Percentiles rank a stretch among this genome's conserved stretches.
Evolutionary conservation across 495 filamentous ascomycete genomes (phyloP).

Genomic region (Glonium stellatum): DNA sequence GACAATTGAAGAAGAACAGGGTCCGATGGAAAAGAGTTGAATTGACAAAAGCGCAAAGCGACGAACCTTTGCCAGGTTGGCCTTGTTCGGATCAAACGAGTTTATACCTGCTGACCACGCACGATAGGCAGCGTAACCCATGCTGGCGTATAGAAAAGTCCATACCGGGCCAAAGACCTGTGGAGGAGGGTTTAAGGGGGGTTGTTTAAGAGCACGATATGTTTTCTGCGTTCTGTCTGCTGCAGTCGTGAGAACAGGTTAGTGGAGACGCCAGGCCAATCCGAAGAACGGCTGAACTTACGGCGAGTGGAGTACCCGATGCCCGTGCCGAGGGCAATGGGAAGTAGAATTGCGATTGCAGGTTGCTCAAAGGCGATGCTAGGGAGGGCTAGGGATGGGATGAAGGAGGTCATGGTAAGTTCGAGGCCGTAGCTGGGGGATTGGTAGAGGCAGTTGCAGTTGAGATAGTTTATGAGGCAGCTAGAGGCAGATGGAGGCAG

Average conservation of each 20-base stretch:
- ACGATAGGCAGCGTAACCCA: slow-evolving; percentile 83
- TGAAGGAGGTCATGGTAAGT: slow-evolving; percentile 58
- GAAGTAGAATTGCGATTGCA: slow-evolving; percentile 62
- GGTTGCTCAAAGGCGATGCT: slow-evolving; percentile 55
- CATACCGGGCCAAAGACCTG: slow-evolving; percentile 78
- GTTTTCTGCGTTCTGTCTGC: slow-evolving; percentile 52
- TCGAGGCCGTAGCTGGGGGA: neutral
- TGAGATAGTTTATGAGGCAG: no score
- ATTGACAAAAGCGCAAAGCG: neutral
- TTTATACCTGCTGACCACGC: slow-evolving; percentile 53
- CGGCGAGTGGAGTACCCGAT: slow-evolving; percentile 56
- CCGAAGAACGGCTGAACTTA: slow-evolving; percentile 33
- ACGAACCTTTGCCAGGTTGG: slow-evolving; percentile 39
- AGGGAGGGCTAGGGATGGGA: slow-evolving; percentile 53
- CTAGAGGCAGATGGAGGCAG: no score
- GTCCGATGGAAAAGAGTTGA: neutral
- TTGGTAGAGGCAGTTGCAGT: neutral
- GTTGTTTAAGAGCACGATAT: slow-evolving; percentile 66
- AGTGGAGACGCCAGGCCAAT: neutral
- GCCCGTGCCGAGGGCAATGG: slow-evolving; percentile 54
- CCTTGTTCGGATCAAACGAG: slow-evolving; percentile 39
- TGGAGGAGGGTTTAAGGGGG: slow-evolving; percentile 70
- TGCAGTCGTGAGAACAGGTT: slow-evolving; percentile 24
- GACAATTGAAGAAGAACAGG: neutral
- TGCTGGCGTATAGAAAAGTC: slow-evolving; percentile 78